Conservation (phyloP, 2,329 filamentous ascomycete species). For the Epicoccum sorghinum region DNA sequence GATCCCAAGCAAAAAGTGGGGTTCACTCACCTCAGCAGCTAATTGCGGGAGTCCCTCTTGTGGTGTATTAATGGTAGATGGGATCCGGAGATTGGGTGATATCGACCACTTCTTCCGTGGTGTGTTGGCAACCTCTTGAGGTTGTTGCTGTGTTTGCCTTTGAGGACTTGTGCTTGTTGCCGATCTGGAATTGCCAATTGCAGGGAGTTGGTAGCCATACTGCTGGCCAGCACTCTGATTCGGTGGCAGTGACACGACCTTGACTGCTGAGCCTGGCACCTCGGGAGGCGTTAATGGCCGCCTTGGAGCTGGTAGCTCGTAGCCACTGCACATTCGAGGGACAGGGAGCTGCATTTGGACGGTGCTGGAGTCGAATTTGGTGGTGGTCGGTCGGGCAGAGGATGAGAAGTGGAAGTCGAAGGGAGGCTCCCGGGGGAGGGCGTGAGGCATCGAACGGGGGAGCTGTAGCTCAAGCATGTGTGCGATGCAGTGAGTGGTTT, state of each 20-base stretch:
- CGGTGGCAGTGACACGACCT: slow-evolving; percentile 38
- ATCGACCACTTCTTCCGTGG: slow-evolving; percentile 42
- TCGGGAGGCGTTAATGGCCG: slow-evolving; percentile 44
- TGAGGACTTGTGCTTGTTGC: slow-evolving; percentile 21
- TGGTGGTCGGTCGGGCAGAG: slow-evolving; percentile 24
- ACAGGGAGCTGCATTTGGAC: slow-evolving; percentile 44
- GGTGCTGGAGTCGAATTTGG: slow-evolving; percentile 36
- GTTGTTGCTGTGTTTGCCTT: slow-evolving; percentile 22
- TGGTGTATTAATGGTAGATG: slow-evolving; percentile 45
- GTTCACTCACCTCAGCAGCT: slow-evolving; percentile 46
- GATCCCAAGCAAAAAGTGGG: not conserved
- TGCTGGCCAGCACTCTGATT: slow-evolving; percentile 36
- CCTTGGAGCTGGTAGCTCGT: slow-evolving; percentile 31
- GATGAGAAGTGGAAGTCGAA: slow-evolving; percentile 41
- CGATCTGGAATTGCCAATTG: slow-evolving; percentile 44
- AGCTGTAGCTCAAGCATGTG: slow-evolving; percentile 51
- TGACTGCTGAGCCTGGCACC: slow-evolving; percentile 39
- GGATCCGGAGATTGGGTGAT: slow-evolving; percentile 45
- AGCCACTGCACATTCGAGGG: slow-evolving; percentile 29
- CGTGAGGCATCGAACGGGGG: slow-evolving; percentile 49
- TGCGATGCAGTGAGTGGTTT: slow-evolving; percentile 26
- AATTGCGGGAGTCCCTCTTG: slow-evolving; percentile 49
- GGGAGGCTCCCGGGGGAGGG: slow-evolving; percentile 43
- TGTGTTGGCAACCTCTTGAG: slow-evolving; percentile 31
- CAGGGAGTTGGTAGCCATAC: slow-evolving; percentile 44